Conservation (phyloP, 495 filamentous ascomycete species). For the Aspergillus steynii region DNA sequence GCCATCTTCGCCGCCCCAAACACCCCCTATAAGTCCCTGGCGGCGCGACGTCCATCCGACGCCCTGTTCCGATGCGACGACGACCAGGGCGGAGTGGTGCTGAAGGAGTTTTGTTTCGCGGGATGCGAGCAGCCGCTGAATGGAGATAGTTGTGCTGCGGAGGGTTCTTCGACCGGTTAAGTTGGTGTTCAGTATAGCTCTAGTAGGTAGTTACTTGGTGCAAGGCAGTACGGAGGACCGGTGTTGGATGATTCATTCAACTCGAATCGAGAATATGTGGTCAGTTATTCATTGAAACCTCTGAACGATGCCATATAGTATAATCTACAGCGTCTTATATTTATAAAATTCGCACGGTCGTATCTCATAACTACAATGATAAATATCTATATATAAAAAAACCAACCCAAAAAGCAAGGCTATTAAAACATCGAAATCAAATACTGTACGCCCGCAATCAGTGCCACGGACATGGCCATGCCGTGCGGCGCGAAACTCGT, state of each 20-base stretch:
- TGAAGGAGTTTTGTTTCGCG: neutral
- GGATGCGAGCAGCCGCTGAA: neutral
- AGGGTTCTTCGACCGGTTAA: too few relatives aligned
- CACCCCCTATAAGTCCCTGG: neutral
- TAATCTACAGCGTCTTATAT: neutral
- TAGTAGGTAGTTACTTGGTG: too few relatives aligned
- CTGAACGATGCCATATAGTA: neutral
- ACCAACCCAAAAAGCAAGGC: constrained; percentile 5
- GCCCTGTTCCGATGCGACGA: neutral
- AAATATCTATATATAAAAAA: constrained; percentile 9
- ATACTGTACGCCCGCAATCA: constrained; percentile 29
- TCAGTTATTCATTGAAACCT: too few relatives aligned
- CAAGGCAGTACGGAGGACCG: too few relatives aligned
- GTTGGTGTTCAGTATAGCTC: too few relatives aligned
- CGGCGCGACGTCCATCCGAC: neutral
- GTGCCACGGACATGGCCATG: constrained; percentile 24
- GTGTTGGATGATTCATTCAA: too few relatives aligned
- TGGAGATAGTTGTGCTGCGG: neutral
- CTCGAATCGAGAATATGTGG: too few relatives aligned
- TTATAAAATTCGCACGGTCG: constrained; percentile 3
- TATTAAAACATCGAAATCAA: constrained; percentile 27
- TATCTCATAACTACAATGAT: constrained; percentile 16
- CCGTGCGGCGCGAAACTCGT: constrained; percentile 23
- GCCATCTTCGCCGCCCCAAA: neutral
- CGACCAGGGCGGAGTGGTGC: neutral